phyloP scores from a whole-genome alignment of 148 eudicot genomes.

The Drosera capensis region DNA sequence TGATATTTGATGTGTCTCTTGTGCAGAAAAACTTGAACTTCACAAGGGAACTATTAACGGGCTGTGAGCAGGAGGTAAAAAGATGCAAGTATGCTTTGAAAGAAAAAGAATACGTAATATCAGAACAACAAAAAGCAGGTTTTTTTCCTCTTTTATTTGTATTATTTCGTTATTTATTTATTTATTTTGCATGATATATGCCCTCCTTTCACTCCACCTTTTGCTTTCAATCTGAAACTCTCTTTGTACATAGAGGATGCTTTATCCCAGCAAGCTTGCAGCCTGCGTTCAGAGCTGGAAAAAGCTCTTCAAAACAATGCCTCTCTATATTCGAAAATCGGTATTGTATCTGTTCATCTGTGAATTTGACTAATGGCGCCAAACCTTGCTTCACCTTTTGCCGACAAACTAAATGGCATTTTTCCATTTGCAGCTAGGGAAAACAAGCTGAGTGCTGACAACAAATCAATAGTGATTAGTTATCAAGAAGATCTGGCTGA shows the following conservation, averaged over 20 bases:
- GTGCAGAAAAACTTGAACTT: slow-evolving; percentile 23
- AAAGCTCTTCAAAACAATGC: slow-evolving; percentile 68
- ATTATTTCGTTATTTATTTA: not conserved
- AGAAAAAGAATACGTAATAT: slow-evolving; percentile 24
- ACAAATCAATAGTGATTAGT: slow-evolving; percentile 54
- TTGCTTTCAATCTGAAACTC: not conserved
- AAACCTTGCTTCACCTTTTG: too few species aligned
- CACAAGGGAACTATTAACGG: slow-evolving; percentile 20
- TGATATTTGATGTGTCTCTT: slow-evolving; percentile 1
- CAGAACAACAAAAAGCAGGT: slow-evolving; percentile 32
- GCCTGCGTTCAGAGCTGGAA: slow-evolving; percentile 60
- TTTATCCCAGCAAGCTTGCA: slow-evolving; percentile 67
- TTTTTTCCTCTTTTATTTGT: not conserved
- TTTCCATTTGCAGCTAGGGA: slow-evolving; percentile 70
- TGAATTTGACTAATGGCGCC: too few species aligned
- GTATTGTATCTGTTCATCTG: slow-evolving; percentile 12
- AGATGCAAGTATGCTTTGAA: slow-evolving; percentile 21
- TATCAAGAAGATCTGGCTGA: slow-evolving; percentile 52
- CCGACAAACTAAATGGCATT: too few species aligned
- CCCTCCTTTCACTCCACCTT: not conserved
- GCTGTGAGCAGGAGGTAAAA: slow-evolving; percentile 29
- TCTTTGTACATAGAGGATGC: slow-evolving; percentile 42
- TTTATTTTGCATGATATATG: too few species aligned
- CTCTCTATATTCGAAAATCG: slow-evolving; percentile 45
- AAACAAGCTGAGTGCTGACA: slow-evolving; percentile 60